Evolutionary conservation across 345 rosid species (phyloP).

Genomic region (Laguncularia racemosa): DNA sequence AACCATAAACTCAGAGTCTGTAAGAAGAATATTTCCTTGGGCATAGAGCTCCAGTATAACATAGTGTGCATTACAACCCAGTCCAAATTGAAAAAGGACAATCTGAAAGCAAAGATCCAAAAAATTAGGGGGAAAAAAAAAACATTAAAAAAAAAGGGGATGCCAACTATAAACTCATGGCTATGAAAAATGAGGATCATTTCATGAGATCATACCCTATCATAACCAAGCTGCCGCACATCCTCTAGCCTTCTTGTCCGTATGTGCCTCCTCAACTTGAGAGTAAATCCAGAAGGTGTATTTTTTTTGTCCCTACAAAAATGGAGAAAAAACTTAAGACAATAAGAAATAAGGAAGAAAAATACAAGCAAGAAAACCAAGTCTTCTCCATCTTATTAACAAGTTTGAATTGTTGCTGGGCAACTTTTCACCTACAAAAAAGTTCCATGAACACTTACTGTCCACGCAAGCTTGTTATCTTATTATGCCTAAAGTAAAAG

Average conservation of each 20-base stretch:
- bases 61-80: conserved; percentile 85
- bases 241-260: conserved; percentile 95
- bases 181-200: background rate
- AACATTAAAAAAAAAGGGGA: background rate
- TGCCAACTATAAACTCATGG: background rate
- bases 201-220: conserved; percentile 50
- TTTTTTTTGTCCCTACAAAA: conserved; percentile 79
- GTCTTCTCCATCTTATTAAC: no score
- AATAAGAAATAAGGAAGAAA: no score
- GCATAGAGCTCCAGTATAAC: conserved; percentile 94
- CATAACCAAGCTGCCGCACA: conserved; percentile 96
- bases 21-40: conserved; percentile 93
- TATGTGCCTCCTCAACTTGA: conserved; percentile 86
- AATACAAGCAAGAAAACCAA: no score
- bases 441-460: no score
- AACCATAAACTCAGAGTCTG: conserved; percentile 79
- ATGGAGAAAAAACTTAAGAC: no score
- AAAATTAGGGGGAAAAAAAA: background rate
- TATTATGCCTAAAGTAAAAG: no score
- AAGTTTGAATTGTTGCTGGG: no score
- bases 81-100: conserved; percentile 86
- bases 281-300: conserved; percentile 96
- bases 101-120: conserved; percentile 37
- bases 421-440: no score
- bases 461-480: no score